Base-by-base conservation (phyloP, 352 stramenopile species). In the Phytophthora cryptogea region DNA sequence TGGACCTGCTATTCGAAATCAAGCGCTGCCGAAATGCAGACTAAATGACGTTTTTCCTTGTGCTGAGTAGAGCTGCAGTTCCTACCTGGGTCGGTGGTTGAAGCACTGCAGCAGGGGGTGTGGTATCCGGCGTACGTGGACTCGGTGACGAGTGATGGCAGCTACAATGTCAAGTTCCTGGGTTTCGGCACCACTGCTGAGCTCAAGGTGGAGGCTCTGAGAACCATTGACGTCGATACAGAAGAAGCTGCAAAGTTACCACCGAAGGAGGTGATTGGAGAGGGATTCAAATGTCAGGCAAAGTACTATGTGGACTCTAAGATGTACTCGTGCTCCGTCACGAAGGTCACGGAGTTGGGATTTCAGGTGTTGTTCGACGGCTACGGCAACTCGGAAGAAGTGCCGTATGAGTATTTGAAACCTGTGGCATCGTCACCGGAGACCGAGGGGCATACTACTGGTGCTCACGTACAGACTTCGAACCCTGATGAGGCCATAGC, bases 331-430 rank as follows among this genome's bases (percentile, higher is more conserved):
- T 89, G 79, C 32, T 66, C 66, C 7, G 76, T 96, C 33, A 86
- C 80, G 8, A 72, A 80, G 13, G 56, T 87, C 20, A 96, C 89
- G 6, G 44, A 59, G 1, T 50, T 88, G 45, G 90, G 90, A 1
- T 94, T 90, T 60, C 86, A 86, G 28, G 83, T 97, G 46, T 62
- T 92, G n/a, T 97, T 96, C 57, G 79, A 89, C 11, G 77, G 83
- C 39, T 97, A 97, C 58, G 88, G 88, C 53, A 97, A 97, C 69
- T 84, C 78, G 41, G 90, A 97, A 59, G 90, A 97, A 66, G 86
- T 97, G 33, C 90, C 90, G 20, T 91, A 88, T 40, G 87, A 95
- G 70, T 97, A 97, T 75, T 63, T 97, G 54, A 76, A 65, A 7
- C 59, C 63, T 49, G 45, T 49, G 7, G 14, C 43, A 11, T 16